Conservation (phyloP, 2,329 filamentous ascomycete species). For the Polytolypa hystricis region DNA sequence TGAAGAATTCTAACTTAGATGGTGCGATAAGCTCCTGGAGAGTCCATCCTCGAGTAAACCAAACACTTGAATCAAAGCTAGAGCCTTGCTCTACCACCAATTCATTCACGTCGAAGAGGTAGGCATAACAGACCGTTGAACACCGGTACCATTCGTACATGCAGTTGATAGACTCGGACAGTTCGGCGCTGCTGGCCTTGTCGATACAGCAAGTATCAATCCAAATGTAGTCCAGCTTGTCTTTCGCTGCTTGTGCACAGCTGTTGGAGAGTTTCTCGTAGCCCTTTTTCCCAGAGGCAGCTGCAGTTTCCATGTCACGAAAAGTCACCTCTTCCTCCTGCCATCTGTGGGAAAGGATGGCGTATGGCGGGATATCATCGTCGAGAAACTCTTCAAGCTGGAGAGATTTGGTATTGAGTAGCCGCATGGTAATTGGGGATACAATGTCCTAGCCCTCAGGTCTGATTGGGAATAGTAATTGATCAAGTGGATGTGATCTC, state of each 20-base stretch:
- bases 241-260: constrained; percentile 13
- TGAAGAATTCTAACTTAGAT: constrained; percentile 4
- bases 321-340: constrained; percentile 15
- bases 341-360: constrained; percentile 19
- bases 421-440: constrained; percentile 2
- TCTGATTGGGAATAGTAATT: too few relatives aligned
- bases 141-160: constrained; percentile 25
- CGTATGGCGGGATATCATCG: constrained; percentile 12
- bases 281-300: not conserved
- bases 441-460: too few relatives aligned
- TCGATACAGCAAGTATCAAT: constrained; percentile 32
- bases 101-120: constrained; percentile 17
- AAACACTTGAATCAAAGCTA: constrained; percentile 4
- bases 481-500: too few relatives aligned
- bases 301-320: constrained; percentile 9
- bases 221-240: constrained; percentile 25
- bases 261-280: constrained; percentile 3
- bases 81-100: not conserved
- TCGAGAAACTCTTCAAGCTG: not conserved
- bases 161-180: constrained; percentile 23
- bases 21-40: constrained; percentile 7
- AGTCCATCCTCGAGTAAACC: constrained; percentile 8
- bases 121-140: constrained; percentile 26
- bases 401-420: constrained; percentile 2
- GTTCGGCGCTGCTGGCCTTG: constrained; percentile 24